phyloP scores from a whole-genome alignment of 345 rosid genomes.

The Trapa incisa region DNA sequence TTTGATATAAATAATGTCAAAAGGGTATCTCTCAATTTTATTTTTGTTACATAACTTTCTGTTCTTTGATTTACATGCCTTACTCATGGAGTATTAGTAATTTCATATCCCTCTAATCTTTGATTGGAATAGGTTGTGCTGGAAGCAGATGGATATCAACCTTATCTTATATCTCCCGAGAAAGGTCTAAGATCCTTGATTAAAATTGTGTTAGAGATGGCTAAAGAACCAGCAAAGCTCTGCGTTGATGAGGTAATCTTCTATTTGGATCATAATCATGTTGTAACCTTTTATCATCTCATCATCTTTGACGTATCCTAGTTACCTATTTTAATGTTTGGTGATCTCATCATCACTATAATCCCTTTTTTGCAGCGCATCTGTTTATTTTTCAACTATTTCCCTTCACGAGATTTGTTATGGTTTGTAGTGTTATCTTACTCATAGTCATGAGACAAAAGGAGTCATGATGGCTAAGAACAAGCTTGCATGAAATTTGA shows the following conservation, averaged over 20 bases:
- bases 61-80: constrained; percentile 1
- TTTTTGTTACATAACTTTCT: background rate
- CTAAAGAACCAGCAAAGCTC: constrained; percentile 88
- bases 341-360: too few relatives aligned
- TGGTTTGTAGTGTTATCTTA: background rate
- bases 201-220: constrained; percentile 89
- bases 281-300: background rate
- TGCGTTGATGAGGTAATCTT: constrained; percentile 90
- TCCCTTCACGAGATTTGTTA: too few relatives aligned
- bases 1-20: constrained; percentile 87
- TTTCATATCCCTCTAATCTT: constrained; percentile 8
- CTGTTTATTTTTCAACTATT: background rate
- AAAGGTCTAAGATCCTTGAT: constrained; percentile 94
- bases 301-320: background rate
- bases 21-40: constrained; percentile 41
- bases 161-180: constrained; percentile 98
- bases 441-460: background rate
- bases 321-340: background rate
- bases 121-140: constrained; percentile 55
- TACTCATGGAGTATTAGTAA: background rate
- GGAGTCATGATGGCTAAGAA: background rate
- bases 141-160: constrained; percentile 99
- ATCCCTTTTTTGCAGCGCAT: too few relatives aligned
- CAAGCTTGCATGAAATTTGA: background rate
- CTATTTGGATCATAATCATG: background rate